These are phyloP conservation scores for Novakomyces olei DNA, from an alignment of 805 yeast species.

Conservation along the genomic window DNA sequence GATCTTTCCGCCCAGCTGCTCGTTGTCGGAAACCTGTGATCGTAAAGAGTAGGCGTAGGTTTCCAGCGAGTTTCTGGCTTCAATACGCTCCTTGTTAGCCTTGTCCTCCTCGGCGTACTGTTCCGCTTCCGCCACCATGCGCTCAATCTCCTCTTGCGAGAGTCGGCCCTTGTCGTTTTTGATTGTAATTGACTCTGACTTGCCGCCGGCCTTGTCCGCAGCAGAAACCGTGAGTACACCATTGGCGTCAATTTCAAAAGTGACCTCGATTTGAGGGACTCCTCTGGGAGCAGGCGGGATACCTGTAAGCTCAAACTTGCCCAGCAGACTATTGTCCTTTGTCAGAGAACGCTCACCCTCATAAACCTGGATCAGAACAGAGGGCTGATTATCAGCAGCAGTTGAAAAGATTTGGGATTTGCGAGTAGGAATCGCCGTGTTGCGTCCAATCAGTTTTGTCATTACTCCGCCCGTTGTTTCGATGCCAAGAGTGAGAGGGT, in stretches of 20 bases:
- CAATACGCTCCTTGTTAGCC: conserved; percentile 60
- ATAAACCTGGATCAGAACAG: conserved; percentile 88
- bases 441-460: conserved; percentile 96
- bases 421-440: conserved; percentile 93
- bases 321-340: conserved; percentile 85
- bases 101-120: conserved; percentile 82
- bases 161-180: conserved; percentile 97
- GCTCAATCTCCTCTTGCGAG: conserved; percentile 89
- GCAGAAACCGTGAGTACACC: conserved; percentile 95
- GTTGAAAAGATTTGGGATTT: conserved; percentile 94
- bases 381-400: conserved; percentile 94
- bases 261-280: conserved; percentile 93
- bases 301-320: conserved; percentile 90
- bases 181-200: conserved; percentile 86
- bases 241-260: conserved; percentile 90
- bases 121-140: conserved; percentile 96
- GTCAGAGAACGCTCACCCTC: conserved; percentile 97
- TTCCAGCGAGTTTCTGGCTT: conserved; percentile 71
- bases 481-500: conserved; percentile 92
- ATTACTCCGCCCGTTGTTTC: conserved; percentile 99
- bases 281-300: conserved; percentile 99
- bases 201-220: conserved; percentile 84
- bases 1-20: conserved; percentile 52
- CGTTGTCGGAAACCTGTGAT: conserved; percentile 34
- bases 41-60: conserved; percentile 68